phyloP scores from a whole-genome alignment of 2,329 filamentous ascomycete genomes.

The Xylaria sp. region DNA sequence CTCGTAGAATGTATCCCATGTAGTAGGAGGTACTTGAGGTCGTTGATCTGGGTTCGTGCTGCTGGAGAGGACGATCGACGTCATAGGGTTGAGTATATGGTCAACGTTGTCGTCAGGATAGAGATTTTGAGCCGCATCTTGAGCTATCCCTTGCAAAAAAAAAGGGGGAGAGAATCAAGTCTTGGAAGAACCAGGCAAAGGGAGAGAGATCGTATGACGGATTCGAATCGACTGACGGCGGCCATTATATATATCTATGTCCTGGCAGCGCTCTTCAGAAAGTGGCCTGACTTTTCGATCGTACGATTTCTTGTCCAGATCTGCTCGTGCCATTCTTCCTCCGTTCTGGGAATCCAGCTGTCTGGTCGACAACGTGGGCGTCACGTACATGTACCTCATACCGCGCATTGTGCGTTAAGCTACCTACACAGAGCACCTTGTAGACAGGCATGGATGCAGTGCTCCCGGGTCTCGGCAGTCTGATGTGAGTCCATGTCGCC shows the following conservation, averaged over 20 bases:
- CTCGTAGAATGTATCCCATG: background rate
- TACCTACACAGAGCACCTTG: background rate
- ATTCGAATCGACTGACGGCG: constrained; percentile 10
- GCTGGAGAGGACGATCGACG: background rate
- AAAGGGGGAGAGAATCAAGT: constrained; percentile 5
- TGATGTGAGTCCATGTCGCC: background rate
- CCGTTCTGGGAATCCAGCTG: constrained; percentile 17
- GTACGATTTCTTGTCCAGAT: constrained; percentile 26
- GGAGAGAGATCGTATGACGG: constrained; percentile 25
- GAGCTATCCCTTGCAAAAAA: constrained; percentile 9
- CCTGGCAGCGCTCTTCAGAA: constrained; percentile 15
- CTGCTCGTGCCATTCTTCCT: constrained; percentile 14
- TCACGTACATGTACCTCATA: background rate
- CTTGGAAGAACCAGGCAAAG: constrained; percentile 3
- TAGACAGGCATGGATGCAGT: too few relatives aligned
- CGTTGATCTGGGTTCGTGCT: background rate
- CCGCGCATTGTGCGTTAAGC: background rate
- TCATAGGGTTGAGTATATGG: background rate
- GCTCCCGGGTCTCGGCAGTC: background rate
- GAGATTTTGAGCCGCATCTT: constrained; percentile 5
- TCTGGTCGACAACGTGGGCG: constrained; percentile 20
- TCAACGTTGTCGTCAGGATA: background rate
- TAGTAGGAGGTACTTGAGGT: background rate
- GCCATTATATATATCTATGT: constrained; percentile 21
- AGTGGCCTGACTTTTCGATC: constrained; percentile 31